Percentiles rank a stretch among this genome's conserved stretches.
Conservation (phyloP, 192 early-diverging fungal species). For the Mortierella claussenii region DNA sequence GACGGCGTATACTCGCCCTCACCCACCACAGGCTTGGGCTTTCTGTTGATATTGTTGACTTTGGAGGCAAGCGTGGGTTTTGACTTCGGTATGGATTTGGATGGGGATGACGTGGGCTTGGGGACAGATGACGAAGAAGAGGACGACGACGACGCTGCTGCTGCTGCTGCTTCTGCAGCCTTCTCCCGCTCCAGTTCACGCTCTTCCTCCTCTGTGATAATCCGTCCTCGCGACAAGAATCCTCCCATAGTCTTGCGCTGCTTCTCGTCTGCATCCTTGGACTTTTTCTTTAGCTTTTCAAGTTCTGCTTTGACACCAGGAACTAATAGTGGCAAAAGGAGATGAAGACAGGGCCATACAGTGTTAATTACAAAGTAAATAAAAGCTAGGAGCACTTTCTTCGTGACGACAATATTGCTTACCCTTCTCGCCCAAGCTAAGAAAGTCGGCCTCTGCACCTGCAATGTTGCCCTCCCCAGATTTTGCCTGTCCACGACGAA, state of each 20-base stretch:
- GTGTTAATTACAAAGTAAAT: not conserved
- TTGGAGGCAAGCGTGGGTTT: constrained; percentile 36
- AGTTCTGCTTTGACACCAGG: constrained; percentile 52
- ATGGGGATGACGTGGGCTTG: not conserved
- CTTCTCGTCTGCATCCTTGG: constrained; percentile 52
- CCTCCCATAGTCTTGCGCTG: constrained; percentile 54
- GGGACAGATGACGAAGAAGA: not conserved
- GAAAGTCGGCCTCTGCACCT: constrained; percentile 51
- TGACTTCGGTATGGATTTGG: constrained; percentile 22
- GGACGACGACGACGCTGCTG: constrained; percentile 6
- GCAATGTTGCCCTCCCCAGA: constrained; percentile 51
- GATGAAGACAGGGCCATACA: too few relatives aligned
- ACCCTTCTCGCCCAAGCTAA: constrained; percentile 47
- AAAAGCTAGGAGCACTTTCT: not conserved
- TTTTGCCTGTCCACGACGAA: constrained; percentile 58
- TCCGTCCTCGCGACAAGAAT: constrained; percentile 52
- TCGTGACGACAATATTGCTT: not conserved
- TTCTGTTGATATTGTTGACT: constrained; percentile 13
- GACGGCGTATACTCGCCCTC: constrained; percentile 34
- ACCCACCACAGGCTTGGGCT: constrained; percentile 12
- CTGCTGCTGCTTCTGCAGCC: not conserved
- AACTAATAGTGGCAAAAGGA: too few relatives aligned
- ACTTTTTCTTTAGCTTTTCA: constrained; percentile 36
- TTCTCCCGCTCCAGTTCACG: constrained; percentile 4
- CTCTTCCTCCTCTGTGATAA: constrained; percentile 39